These are phyloP conservation scores for Celoporthe dispersa DNA, from an alignment of 2,329 filamentous ascomycete species.

Conservation along the genomic window DNA sequence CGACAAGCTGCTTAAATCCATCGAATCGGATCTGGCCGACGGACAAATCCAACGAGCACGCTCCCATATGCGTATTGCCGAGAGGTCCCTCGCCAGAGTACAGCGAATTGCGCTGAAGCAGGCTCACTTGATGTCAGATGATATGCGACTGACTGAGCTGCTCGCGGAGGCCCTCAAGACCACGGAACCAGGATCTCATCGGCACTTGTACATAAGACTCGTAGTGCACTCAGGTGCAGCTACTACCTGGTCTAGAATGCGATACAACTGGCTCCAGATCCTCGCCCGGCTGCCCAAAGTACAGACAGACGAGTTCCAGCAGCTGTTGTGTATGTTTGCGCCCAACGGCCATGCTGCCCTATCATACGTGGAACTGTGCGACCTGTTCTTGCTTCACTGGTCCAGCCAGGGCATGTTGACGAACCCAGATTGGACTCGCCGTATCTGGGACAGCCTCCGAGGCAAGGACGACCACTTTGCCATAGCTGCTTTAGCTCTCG, in stretches of 20 bases:
- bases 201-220: conserved; percentile 17
- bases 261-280: conserved; percentile 36
- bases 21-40: conserved; percentile 14
- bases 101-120: conserved; percentile 18
- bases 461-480: conserved; percentile 29
- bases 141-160: conserved; percentile 4
- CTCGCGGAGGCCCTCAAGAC: conserved; percentile 20
- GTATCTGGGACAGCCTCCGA: conserved; percentile 25
- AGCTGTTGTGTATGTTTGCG: conserved; percentile 23
- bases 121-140: conserved; percentile 22
- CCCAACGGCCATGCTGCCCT: conserved; percentile 30
- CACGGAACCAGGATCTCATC: conserved; percentile 14
- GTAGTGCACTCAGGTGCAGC: conserved; percentile 9
- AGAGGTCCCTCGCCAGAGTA: conserved; percentile 5
- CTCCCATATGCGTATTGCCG: conserved; percentile 4
- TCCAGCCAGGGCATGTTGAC: conserved; percentile 36
- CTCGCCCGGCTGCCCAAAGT: conserved; percentile 32
- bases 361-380: conserved; percentile 33
- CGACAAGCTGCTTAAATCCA: background rate
- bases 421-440: background rate
- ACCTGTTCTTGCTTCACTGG: conserved; percentile 40
- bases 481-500: conserved; percentile 36
- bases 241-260: conserved; percentile 20
- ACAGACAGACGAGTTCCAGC: conserved; percentile 17
- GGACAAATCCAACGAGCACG: background rate